Evolutionary conservation across 2,329 filamentous ascomycete species (phyloP), one percentile per base, ranked within the genome.

Genomic region (Esteya vermicola): DNA sequence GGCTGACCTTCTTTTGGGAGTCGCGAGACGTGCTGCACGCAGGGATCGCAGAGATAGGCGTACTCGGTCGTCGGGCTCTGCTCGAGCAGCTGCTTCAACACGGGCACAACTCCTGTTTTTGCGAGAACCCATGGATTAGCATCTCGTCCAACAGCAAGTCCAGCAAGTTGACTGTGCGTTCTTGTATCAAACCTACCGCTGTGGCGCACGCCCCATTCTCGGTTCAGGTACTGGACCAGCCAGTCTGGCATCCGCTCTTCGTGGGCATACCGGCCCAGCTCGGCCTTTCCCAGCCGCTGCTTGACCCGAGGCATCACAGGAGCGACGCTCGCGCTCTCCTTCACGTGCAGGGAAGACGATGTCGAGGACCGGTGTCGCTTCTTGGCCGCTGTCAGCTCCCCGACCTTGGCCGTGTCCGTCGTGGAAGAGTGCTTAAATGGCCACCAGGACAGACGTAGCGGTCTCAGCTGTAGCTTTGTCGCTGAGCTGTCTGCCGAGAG

Each of bases 21-120:
- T 52, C 93, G 93, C 38, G 82, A 84, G 21, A 96, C 70, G 52
- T 95, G 88, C 36, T 77, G 68, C 0, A 85, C 81, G 36, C 68
- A 66, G 1, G 80, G 71, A 51, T 86, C 77, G 56, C 88, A 95
- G 26, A 94, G 64, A 51, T 86, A 94, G 6, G 84, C 83, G 47
- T 74, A 74, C 39, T 72, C 64, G 1, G 85, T 81, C 5, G 63
- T 62, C 8, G 60, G 54, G 50, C 82, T 84, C 41, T 80, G 67
- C 31, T 78, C 67, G 33, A 83, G 71, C 10, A 86, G 62, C 45
- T 72, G 68, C 18, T 65, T 59, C 19, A 89, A 60, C 2, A 78
- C 68, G 0, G 73, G 69, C 40, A 20, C 6, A 18, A 9, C 21
- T 4, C n/a, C n/a, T 16, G 33, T 35, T 23, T 14, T 20, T 31